Conservation (phyloP, 2,329 filamentous ascomycete species). For the Sarocladium strictum region DNA sequence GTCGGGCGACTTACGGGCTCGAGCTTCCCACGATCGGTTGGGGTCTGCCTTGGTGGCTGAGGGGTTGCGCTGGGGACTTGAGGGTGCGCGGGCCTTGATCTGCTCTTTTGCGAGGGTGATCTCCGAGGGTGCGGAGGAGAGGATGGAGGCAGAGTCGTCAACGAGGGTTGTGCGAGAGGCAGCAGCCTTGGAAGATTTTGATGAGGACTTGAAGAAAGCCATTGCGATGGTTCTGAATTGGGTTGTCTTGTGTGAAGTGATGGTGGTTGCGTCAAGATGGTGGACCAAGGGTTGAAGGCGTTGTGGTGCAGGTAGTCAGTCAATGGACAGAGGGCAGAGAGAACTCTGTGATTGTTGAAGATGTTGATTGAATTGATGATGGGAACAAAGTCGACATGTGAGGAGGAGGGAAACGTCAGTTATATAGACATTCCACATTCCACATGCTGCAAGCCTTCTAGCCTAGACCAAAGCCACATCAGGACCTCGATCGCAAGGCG, state of each 20-base stretch:
- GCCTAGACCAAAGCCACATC: neutral
- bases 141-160: conserved; percentile 1
- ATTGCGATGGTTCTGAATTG: neutral
- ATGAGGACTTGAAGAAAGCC: conserved; percentile 8
- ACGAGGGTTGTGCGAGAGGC: neutral
- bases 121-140: conserved; percentile 1
- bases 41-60: conserved; percentile 7
- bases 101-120: conserved; percentile 1
- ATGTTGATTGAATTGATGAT: neutral
- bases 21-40: conserved; percentile 6
- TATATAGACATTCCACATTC: conserved; percentile 1
- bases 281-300: neutral
- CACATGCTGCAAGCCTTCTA: neutral
- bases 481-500: neutral
- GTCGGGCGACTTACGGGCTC: neutral
- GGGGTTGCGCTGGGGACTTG: neutral
- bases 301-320: neutral
- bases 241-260: neutral
- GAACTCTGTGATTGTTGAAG: neutral
- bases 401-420: neutral
- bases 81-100: neutral
- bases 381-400: neutral
- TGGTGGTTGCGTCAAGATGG: neutral
- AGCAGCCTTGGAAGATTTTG: neutral
- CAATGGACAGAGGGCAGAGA: too few species aligned